Evolutionary conservation across 192 early-diverging fungal genomes (phyloP).

Genomic region (Coemansia aciculifera): DNA sequence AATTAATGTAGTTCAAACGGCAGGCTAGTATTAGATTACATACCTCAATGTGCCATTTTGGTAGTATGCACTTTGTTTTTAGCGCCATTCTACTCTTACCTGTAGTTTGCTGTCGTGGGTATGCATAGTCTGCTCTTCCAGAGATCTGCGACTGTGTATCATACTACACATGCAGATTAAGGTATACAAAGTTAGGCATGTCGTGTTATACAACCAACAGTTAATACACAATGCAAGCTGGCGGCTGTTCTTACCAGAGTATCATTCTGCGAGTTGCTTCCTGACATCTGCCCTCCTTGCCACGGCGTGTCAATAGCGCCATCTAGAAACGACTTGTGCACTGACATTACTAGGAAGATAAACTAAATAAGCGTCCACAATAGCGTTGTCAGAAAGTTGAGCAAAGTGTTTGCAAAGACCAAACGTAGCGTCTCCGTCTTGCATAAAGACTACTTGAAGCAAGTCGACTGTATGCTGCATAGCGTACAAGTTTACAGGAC

Average conservation of each 20-base stretch:
- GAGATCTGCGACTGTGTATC: conserved; percentile 33
- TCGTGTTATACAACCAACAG: not conserved
- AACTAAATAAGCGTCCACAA: not conserved
- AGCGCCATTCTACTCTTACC: conserved; percentile 6
- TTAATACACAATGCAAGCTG: too few species aligned
- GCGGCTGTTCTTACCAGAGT: conserved; percentile 27
- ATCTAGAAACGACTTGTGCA: conserved; percentile 47
- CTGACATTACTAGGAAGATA: conserved; percentile 18
- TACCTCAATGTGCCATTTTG: not conserved
- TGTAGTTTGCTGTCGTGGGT: conserved; percentile 7
- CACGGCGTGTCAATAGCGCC: conserved; percentile 21
- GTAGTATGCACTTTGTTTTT: not conserved
- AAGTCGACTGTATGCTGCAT: not conserved
- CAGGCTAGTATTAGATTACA: not conserved
- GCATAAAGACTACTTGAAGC: not conserved
- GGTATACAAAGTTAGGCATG: not conserved
- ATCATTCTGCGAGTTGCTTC: conserved; percentile 41
- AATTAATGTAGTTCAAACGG: not conserved
- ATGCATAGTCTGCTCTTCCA: conserved; percentile 14
- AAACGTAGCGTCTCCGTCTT: not conserved
- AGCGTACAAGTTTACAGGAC: not conserved
- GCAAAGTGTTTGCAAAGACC: not conserved
- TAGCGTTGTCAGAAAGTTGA: too few species aligned
- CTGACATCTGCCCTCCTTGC: conserved; percentile 23
- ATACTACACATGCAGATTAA: conserved; percentile 13